Conservation (phyloP, 345 rosid genomes). For the Litchi chinensis region DNA sequence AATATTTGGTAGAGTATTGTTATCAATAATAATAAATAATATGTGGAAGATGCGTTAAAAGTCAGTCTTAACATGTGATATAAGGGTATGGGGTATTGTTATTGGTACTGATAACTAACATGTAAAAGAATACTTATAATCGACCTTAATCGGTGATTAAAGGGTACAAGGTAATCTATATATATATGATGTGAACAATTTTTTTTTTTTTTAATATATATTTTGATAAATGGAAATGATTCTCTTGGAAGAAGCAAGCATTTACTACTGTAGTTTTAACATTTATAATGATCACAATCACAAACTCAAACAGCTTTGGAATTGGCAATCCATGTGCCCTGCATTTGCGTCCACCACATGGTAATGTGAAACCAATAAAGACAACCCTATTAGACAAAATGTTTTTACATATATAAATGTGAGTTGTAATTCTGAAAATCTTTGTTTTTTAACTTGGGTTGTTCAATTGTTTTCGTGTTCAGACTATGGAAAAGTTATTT, state of each 20-base stretch:
- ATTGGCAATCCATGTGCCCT: slow-evolving; percentile 41
- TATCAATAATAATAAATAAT: no score
- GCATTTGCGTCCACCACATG: slow-evolving; percentile 29
- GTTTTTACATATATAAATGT: background rate
- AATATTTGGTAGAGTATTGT: no score
- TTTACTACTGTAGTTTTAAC: background rate
- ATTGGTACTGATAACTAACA: no score
- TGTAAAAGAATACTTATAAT: no score
- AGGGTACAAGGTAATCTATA: no score
- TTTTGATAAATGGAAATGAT: slow-evolving; percentile 30
- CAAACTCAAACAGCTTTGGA: slow-evolving; percentile 34
- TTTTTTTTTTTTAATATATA: background rate
- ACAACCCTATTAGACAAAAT: background rate
- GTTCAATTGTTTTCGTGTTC: no score
- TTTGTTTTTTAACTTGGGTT: background rate
- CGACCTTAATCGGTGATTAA: no score
- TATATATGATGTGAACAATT: no score
- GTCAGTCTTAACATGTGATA: no score
- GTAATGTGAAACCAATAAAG: slow-evolving; percentile 20
- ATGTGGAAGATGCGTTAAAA: no score
- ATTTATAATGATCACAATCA: background rate
- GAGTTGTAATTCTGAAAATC: background rate
- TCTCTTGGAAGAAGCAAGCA: slow-evolving; percentile 29
- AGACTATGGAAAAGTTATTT: no score
- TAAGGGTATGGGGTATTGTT: no score